Percentiles rank a stretch among this genome's conserved stretches.
phyloP scores from a whole-genome alignment of 345 rosid genomes.

The Corymbia maculata region DNA sequence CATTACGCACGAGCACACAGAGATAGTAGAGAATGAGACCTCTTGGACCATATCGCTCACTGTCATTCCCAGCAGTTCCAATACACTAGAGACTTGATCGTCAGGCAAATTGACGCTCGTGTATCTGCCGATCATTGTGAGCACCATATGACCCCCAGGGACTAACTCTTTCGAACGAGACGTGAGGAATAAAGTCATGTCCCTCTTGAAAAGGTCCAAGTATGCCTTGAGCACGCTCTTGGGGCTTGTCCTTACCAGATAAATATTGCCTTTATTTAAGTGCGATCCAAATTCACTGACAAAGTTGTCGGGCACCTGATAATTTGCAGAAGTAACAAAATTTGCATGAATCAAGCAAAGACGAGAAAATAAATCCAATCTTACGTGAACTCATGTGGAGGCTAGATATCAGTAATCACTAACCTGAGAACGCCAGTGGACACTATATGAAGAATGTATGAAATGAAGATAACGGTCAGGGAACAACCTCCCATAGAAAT shows the following conservation, averaged over 20 bases:
- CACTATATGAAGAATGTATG: not conserved
- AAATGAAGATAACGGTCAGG: not conserved
- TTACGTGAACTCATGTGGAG: not conserved
- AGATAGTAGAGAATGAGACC: not conserved
- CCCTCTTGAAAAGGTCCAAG: not conserved
- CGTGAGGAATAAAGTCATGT: not conserved
- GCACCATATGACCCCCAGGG: not conserved
- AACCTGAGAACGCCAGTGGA: not conserved
- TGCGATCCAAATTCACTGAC: not conserved
- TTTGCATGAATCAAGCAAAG: not conserved
- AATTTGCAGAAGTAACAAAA: not conserved
- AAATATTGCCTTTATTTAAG: not conserved
- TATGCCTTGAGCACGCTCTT: not conserved
- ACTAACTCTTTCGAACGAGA: not conserved
- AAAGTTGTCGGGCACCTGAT: not conserved
- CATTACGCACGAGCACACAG: not conserved
- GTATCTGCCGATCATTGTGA: not conserved
- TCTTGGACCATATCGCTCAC: not conserved
- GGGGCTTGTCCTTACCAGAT: not conserved
- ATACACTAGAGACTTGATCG: not conserved
- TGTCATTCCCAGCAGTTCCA: not conserved
- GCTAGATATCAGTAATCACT: not conserved
- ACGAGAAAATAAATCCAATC: not conserved
- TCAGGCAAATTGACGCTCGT: not conserved
- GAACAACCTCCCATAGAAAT: not conserved